Evolutionary conservation across 352 stramenopile genomes (phyloP), one percentile per base, ranked within the genome.

Genomic region (Phytophthora ohioensis): DNA sequence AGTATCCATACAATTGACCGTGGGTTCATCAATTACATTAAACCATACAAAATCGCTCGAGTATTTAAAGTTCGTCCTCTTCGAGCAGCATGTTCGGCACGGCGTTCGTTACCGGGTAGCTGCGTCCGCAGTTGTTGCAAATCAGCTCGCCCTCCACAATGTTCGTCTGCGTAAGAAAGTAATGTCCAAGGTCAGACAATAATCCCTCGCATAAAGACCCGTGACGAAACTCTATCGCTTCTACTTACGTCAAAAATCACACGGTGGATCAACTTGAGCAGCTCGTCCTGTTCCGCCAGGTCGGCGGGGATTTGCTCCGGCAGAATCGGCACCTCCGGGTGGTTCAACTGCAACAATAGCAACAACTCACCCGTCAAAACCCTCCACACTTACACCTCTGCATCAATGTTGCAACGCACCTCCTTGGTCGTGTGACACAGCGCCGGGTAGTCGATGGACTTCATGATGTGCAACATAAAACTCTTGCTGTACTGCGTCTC

Each of bases 381-480:
- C 5, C 32, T 31, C 17, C 2, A 52, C 21, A 42, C 47, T 2
- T 27, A 27, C 21, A 3, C 2, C 13, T 21, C 21, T 31, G 1
- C 15, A 56, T 21, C 32, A 38, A 36, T 35, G n/a, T 32, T 41
- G 31, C 31, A 45, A 65, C 69, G 27, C 46, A 93, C 87, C 76
- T 95, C 85, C 60, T 87, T 84, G 31, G 85, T 92, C 27, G 88
- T 94, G 59, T 91, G 68, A 45, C 74, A 79, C n/a, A 95, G 71
- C 55, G 83, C 88, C 43, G 65, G 57, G 76, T 93, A 95, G 79
- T 95, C 88, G 58, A 95, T 95, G 68, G 87, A 91, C 68, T 90
- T 83, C 78, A 95, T 88, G 65, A 95, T 92, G 72, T 95, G 86
- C 54, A 93, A 69, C 82, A 94, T 92, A 66, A 95, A 95, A 41